phyloP scores from a whole-genome alignment of 495 filamentous ascomycete genomes.

The Neurospora intermedia region DNA sequence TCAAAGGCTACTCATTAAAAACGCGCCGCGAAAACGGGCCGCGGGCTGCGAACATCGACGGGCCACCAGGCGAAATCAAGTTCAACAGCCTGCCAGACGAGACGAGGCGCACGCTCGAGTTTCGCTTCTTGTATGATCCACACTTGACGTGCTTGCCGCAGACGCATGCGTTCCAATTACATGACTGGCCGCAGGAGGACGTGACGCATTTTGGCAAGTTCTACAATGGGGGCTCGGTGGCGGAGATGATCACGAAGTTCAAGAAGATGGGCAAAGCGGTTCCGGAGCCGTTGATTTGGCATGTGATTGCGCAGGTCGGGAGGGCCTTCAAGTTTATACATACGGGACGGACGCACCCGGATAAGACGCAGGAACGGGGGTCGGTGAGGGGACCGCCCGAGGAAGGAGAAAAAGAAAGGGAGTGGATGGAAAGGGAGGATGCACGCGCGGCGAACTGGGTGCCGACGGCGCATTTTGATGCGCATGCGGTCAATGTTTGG shows the following conservation, averaged over 20 bases:
- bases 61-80: neutral
- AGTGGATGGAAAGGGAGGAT: neutral
- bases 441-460: neutral
- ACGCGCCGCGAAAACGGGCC: too few species aligned
- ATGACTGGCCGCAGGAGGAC: neutral
- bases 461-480: neutral
- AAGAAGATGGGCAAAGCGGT: neutral
- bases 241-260: neutral
- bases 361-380: neutral
- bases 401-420: neutral
- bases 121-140: neutral
- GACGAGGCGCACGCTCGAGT: accelerated
- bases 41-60: neutral
- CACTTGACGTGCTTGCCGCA: neutral
- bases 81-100: neutral
- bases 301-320: constrained; percentile 7
- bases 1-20: neutral
- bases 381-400: neutral
- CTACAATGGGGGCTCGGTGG: constrained; percentile 10
- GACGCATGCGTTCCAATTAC: constrained; percentile 4
- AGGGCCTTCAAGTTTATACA: constrained; percentile 7
- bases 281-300: constrained; percentile 15
- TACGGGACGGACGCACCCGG: neutral
- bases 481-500: constrained; percentile 1
- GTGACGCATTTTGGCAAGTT: constrained; percentile 9